phyloP scores from a whole-genome alignment of 768 basidiomycete genomes.

The Pleurotus tuoliensis region DNA sequence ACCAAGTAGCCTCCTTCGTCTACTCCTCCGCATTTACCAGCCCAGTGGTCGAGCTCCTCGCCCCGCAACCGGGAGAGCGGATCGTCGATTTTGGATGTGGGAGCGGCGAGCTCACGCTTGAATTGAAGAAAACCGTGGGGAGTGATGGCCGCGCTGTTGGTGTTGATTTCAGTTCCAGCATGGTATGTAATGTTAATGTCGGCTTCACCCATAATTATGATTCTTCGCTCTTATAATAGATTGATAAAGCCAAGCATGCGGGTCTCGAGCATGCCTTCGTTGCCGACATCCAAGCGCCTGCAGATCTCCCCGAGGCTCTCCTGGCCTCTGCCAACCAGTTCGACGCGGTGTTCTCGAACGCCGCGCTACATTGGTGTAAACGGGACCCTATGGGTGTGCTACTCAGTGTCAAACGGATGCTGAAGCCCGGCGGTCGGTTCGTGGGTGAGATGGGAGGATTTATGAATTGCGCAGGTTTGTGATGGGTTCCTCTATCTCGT shows the following conservation, averaged over 20 bases:
- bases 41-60: conserved; percentile 56
- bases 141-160: conserved; percentile 58
- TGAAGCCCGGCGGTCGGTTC: conserved; percentile 70
- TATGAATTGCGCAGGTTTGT: conserved; percentile 65
- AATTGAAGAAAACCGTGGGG: conserved; percentile 50
- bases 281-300: conserved; percentile 50
- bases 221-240: conserved; percentile 27
- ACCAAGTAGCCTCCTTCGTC: conserved; percentile 64
- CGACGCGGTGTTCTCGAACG: conserved; percentile 79
- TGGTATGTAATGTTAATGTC: conserved; percentile 40
- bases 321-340: conserved; percentile 35
- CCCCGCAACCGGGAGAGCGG: conserved; percentile 61
- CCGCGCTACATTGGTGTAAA: conserved; percentile 86
- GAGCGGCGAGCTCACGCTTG: conserved; percentile 69
- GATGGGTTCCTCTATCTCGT: not conserved
- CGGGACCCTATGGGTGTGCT: conserved; percentile 64
- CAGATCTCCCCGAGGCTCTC: conserved; percentile 18
- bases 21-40: conserved; percentile 51
- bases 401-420: conserved; percentile 48
- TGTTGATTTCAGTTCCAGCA: conserved; percentile 64
- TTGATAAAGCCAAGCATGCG: conserved; percentile 45
- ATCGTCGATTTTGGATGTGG: conserved; percentile 83
- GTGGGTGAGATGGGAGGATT: conserved; percentile 78
- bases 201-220: no score
- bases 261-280: conserved; percentile 45